Conservation (phyloP, 768 basidiomycete species). For the Sporobolomyces phaffii region DNA sequence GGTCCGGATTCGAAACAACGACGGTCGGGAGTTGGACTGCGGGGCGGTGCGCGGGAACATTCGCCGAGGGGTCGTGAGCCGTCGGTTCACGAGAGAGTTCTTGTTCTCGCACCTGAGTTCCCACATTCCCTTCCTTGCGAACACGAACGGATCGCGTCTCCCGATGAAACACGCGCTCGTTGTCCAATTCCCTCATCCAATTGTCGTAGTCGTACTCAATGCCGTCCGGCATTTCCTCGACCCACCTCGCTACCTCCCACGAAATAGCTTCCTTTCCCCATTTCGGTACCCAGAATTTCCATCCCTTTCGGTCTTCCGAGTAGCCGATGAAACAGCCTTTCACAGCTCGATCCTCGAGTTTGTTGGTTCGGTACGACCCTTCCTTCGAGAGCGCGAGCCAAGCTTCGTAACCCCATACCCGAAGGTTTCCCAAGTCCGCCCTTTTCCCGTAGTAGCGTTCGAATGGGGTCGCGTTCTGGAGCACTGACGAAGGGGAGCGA, state of each 20-base stretch:
- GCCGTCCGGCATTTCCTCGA: not conserved
- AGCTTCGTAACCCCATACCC: slow-evolving; percentile 38
- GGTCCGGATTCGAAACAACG: no score
- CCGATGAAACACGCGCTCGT: no score
- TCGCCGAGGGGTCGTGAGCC: no score
- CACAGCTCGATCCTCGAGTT: slow-evolving; percentile 38
- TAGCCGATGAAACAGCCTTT: slow-evolving; percentile 51
- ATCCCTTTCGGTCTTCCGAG: slow-evolving; percentile 45
- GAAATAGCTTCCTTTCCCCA: slow-evolving; percentile 39
- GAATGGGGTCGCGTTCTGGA: slow-evolving; percentile 29
- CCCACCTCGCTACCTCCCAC: not conserved
- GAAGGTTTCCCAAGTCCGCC: slow-evolving; percentile 35
- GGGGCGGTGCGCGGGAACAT: no score
- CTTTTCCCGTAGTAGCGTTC: slow-evolving; percentile 25
- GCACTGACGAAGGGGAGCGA: slow-evolving; percentile 19
- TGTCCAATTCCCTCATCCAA: no score
- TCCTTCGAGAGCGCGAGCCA: slow-evolving; percentile 34
- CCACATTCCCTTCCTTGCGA: no score
- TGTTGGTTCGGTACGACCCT: not conserved
- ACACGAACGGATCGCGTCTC: no score
- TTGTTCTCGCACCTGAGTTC: no score
- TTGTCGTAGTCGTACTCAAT: no score
- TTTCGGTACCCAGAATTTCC: slow-evolving; percentile 47
- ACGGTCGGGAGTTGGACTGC: no score
- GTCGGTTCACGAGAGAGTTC: no score